Percentiles rank a stretch among this genome's conserved stretches.
Evolutionary conservation across 768 basidiomycete species (phyloP).

Genomic region (Mycena rosella): DNA sequence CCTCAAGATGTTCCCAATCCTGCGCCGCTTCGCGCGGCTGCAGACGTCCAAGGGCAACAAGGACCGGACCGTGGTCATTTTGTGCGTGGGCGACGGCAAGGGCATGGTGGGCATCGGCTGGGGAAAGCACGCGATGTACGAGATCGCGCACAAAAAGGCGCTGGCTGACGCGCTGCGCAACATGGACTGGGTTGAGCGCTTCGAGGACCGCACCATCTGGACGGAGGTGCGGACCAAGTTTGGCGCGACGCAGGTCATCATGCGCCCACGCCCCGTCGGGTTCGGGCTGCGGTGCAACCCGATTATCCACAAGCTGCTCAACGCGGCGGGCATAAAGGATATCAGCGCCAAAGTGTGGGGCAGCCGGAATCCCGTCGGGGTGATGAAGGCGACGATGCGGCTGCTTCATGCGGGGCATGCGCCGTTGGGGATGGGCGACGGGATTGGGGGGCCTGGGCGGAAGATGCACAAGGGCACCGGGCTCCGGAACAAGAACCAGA

Average conservation of each 20-base stretch:
- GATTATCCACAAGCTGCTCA: slow-evolving; percentile 87
- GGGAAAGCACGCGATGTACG: slow-evolving; percentile 75
- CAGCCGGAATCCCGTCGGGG: slow-evolving; percentile 86
- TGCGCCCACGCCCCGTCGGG: slow-evolving; percentile 88
- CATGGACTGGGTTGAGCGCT: slow-evolving; percentile 95
- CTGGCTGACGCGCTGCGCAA: slow-evolving; percentile 79
- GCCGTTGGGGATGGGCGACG: slow-evolving; percentile 86
- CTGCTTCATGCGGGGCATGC: slow-evolving; percentile 89
- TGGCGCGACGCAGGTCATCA: slow-evolving; percentile 82
- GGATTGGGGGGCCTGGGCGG: slow-evolving; percentile 78
- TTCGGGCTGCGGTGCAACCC: slow-evolving; percentile 95
- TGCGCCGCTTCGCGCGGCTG: slow-evolving; percentile 75
- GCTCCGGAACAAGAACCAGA: slow-evolving; percentile 71
- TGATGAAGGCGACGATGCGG: slow-evolving; percentile 87
- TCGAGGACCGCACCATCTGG: slow-evolving; percentile 96
- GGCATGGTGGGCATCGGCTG: slow-evolving; percentile 88
- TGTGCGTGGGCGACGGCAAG: slow-evolving; percentile 85
- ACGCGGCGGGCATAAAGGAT: slow-evolving; percentile 96
- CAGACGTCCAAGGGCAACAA: slow-evolving; percentile 97
- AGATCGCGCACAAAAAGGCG: slow-evolving; percentile 69
- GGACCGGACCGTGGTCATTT: slow-evolving; percentile 68
- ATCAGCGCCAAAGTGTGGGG: slow-evolving; percentile 96
- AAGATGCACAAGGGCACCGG: slow-evolving; percentile 84
- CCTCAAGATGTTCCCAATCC: slow-evolving; percentile 58
- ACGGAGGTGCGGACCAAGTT: slow-evolving; percentile 89